Conservation (phyloP, 108 stramenopile species). For the Nitzschia putrida region DNA sequence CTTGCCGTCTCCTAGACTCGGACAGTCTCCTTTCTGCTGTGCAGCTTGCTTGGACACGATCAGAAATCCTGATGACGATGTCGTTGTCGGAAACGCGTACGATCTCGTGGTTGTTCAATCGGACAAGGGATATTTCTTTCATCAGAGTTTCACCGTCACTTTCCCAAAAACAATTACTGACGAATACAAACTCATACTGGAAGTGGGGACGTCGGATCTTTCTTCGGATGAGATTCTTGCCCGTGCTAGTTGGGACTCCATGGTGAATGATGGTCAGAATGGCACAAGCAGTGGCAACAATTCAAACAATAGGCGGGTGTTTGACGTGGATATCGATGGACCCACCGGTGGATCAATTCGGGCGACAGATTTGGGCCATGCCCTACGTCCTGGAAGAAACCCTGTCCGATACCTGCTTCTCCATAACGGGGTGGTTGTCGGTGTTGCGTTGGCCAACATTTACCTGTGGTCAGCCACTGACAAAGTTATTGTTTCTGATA, state of each 20-base stretch:
- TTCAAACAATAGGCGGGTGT: background rate
- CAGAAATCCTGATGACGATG: background rate
- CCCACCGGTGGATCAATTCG: background rate
- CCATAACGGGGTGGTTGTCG: constrained; percentile 34
- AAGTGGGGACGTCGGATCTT: background rate
- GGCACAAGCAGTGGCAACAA: background rate
- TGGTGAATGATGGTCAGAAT: background rate
- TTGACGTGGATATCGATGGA: constrained; percentile 9
- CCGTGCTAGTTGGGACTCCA: background rate
- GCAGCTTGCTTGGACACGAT: background rate
- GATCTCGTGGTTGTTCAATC: constrained; percentile 14
- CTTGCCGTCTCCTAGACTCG: background rate
- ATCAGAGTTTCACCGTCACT: constrained; percentile 7
- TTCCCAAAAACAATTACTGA: background rate
- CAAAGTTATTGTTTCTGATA: constrained; percentile 62
- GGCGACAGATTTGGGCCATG: background rate
- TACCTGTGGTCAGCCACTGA: constrained; percentile 67
- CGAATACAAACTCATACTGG: background rate
- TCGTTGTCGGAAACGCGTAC: constrained; percentile 12
- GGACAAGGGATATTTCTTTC: constrained; percentile 1
- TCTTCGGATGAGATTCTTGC: background rate
- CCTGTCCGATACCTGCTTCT: constrained; percentile 28
- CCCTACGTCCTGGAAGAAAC: constrained; percentile 17
- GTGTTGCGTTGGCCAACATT: constrained; percentile 54
- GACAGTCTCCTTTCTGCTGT: background rate